Base-by-base conservation (phyloP, 2,329 filamentous ascomycete species). In the Arachnopeziza araneosa region DNA sequence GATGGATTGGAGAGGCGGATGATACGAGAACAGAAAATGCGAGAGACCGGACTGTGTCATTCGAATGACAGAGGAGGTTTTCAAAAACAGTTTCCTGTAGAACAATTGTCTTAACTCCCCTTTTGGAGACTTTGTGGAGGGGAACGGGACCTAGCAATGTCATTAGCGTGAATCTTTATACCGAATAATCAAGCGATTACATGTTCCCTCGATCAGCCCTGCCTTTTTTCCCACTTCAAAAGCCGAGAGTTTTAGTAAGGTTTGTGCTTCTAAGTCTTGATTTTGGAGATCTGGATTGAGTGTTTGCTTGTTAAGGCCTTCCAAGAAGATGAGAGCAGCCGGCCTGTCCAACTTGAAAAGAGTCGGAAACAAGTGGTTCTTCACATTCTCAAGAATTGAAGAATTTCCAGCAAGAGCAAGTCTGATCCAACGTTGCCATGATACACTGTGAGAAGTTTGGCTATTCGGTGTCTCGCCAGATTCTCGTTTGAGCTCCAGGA, bases 1-100 rank as follows among this genome's bases (percentile, higher is more conserved):
- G 88, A 56, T 84, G 85, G 2, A 89, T 91, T 0, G 87, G 87
- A 1, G 89, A 85, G 10, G 86, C 84, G 0, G 91, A 93, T 10
- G 87, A 86, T 14, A 91, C 84, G 8, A 96, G 80, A 14, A 97
- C 81, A 26, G 91, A 91, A 48, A 97, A 81, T 0, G 90, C 90
- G n/a, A 92, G 83, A 24, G 92, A 83, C 26, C 92, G 85, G 56
- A 93, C 86, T 64, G 85, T 79, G 67, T 84, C 77, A 67, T 84
- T 84, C 50, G 79, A 79, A 74, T 83, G 80, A 2, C 76, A 75
- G 30, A 88, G 72, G 2, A 87, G 78, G 36, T 70, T 74, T 48
- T 82, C 79, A 8, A 88, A 72, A 1, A 82, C 73, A 14, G 72
- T 63, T 58, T 76, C 74, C 57, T 77, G 73, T 36, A 82, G 69